phyloP scores from a whole-genome alignment of 768 basidiomycete genomes.

The Lactifluus subvellereus region DNA sequence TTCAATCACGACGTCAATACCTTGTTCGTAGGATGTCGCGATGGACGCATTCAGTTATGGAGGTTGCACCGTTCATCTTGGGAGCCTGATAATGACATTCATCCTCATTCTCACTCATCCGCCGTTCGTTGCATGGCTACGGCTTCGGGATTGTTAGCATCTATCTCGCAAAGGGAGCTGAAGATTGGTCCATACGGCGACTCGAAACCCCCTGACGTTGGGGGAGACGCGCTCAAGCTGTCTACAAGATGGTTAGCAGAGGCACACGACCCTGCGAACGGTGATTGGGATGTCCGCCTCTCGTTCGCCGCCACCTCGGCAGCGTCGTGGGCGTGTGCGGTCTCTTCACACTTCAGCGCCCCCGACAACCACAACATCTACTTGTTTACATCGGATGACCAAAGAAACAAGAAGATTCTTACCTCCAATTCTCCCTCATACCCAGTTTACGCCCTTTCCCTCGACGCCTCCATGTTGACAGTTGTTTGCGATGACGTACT shows the following conservation, averaged over 20 bases:
- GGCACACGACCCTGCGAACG: neutral
- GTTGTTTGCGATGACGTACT: constrained; percentile 10
- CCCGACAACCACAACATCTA: constrained; percentile 1
- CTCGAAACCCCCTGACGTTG: neutral
- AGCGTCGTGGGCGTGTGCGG: constrained; percentile 1
- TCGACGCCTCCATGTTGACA: constrained; percentile 7
- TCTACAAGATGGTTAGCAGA: constrained; percentile 7
- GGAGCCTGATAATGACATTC: constrained; percentile 5
- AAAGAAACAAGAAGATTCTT: constrained; percentile 11
- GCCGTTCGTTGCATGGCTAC: constrained; percentile 7
- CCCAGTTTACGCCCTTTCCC: constrained; percentile 10
- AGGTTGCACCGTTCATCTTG: neutral
- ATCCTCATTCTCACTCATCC: constrained; percentile 9
- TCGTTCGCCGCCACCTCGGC: constrained; percentile 9
- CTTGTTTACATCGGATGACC: constrained; percentile 5
- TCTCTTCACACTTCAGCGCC: neutral
- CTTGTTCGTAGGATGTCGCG: constrained; percentile 8
- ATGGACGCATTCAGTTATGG: constrained; percentile 17
- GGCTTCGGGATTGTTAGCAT: constrained; percentile 6
- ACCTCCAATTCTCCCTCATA: constrained; percentile 4
- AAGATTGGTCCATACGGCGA: constrained; percentile 12
- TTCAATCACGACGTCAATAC: constrained; percentile 6
- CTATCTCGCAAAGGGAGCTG: constrained; percentile 9
- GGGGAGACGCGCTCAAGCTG: constrained; percentile 7
- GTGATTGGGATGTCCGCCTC: neutral